These are phyloP conservation scores for Xylariaceae sp. DNA, from an alignment of 2,329 filamentous ascomycete species.

Conservation along the genomic window DNA sequence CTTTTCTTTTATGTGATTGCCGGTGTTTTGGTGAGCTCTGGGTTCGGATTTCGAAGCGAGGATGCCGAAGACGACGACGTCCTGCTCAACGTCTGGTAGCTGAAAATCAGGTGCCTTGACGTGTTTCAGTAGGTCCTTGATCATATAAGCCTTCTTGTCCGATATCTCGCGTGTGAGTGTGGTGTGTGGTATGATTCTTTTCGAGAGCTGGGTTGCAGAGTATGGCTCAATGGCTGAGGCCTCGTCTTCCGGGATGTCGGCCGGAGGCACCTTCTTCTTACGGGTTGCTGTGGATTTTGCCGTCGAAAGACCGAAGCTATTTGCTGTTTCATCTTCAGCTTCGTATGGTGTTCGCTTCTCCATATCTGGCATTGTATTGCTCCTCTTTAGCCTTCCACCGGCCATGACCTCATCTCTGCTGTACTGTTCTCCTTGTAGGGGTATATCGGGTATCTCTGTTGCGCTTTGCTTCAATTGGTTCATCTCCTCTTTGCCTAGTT, in stretches of 20 bases:
- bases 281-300: slow-evolving; percentile 20
- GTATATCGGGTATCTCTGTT: slow-evolving; percentile 48
- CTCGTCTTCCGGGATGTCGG: slow-evolving; percentile 42
- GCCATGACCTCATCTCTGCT: slow-evolving; percentile 61
- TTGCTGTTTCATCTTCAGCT: slow-evolving; percentile 13
- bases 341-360: slow-evolving; percentile 18
- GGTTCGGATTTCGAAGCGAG: slow-evolving; percentile 86
- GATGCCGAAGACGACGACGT: slow-evolving; percentile 85
- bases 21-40: slow-evolving; percentile 50
- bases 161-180: slow-evolving; percentile 74
- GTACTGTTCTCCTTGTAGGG: slow-evolving; percentile 48
- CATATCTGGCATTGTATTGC: slow-evolving; percentile 38
- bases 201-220: slow-evolving; percentile 78
- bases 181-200: slow-evolving; percentile 76
- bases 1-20: slow-evolving; percentile 42
- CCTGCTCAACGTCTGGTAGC: slow-evolving; percentile 76
- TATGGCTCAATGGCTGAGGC: slow-evolving; percentile 76
- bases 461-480: slow-evolving; percentile 57
- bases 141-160: slow-evolving; percentile 69
- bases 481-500: slow-evolving; percentile 55
- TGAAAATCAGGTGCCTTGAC: slow-evolving; percentile 82
- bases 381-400: slow-evolving; percentile 37
- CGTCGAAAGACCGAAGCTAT: slow-evolving; percentile 7
- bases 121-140: slow-evolving; percentile 75
- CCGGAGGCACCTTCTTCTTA: slow-evolving; percentile 28